Evolutionary conservation across 805 yeast genomes (phyloP), one percentile per base, ranked within the genome.

Genomic region (Metschnikowia noctiluminum): DNA sequence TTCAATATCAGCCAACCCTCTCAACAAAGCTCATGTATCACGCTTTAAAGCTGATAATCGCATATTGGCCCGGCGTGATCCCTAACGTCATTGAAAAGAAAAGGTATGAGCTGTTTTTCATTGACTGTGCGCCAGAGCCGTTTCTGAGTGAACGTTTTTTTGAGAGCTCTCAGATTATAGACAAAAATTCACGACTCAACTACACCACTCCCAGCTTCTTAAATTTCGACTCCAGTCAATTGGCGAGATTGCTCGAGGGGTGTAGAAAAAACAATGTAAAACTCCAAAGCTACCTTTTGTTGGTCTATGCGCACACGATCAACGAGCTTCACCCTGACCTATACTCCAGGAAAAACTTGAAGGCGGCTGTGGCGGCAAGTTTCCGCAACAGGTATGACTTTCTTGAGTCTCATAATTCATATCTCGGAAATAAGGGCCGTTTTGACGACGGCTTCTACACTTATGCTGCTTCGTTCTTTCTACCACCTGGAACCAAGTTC

Each of bases 361-460:
- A 40, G 39, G 38, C 46, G 32, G 48, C 45, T 8, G 31, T 46
- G 6, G 48, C 53, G 1, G 53, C 28, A 15, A 50, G 53, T 28
- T 46, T 46, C 35, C 40, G 53, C 6, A 50, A 46, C 40, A 14
- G 40, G 10, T 43, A 36, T 13, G 31, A 35, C 2, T 30, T 13
- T 4, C 39, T 50, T 32, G 36, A 43, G 37, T 30, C 46, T 21
- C 53, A 50, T 30, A 45, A 44, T 14, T 28, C 43, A 11, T 50
- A 46, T 36, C 45, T 36, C 15, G 45, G 49, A 28, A 37, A 46
- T 21, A 38, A 30, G 10, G 48, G 43, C 12, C 40, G 38, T 6
- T 50, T 50, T 21, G 50, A 50, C 26, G 53, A 46, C 26, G 53
- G 53, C 10, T 46, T 50, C 28, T 50, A 50, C 31, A 40, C 48